A percentile compares a stretch with the other conserved stretches of the same genome.
These are phyloP conservation scores for Dactylellina sp. DNA, from an alignment of 2,329 filamentous ascomycete species.

Conservation along the genomic window DNA sequence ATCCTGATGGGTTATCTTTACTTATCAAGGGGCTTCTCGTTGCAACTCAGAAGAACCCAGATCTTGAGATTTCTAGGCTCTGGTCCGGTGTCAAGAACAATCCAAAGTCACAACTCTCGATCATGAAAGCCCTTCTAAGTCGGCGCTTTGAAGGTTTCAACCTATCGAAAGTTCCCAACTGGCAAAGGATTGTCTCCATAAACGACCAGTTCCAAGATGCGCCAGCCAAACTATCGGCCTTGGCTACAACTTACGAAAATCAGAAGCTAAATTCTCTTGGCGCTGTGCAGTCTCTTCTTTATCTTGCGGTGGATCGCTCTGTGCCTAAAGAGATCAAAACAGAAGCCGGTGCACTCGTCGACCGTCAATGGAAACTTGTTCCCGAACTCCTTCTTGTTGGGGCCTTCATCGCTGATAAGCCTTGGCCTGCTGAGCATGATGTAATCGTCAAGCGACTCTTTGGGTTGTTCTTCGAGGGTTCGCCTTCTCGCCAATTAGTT, in stretches of 20 bases:
- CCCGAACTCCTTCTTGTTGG: slow-evolving; percentile 67
- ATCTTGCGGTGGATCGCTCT: slow-evolving; percentile 66
- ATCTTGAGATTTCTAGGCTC: slow-evolving; percentile 84
- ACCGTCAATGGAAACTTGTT: slow-evolving; percentile 61
- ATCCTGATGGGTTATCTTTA: slow-evolving; percentile 80
- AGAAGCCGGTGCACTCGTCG: slow-evolving; percentile 60
- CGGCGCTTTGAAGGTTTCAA: slow-evolving; percentile 81
- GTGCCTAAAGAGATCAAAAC: slow-evolving; percentile 59
- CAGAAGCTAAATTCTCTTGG: slow-evolving; percentile 90
- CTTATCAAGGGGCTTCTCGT: slow-evolving; percentile 80
- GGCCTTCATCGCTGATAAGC: slow-evolving; percentile 66
- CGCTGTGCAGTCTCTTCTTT: slow-evolving; percentile 77
- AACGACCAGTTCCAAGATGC: slow-evolving; percentile 73
- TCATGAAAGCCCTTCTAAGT: slow-evolving; percentile 86
- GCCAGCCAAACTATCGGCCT: slow-evolving; percentile 71
- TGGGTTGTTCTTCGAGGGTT: slow-evolving; percentile 60
- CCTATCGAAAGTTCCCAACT: slow-evolving; percentile 82
- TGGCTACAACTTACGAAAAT: slow-evolving; percentile 76
- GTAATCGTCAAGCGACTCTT: slow-evolving; percentile 66
- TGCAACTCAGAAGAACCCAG: slow-evolving; percentile 64
- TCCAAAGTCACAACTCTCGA: slow-evolving; percentile 89
- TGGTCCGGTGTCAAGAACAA: slow-evolving; percentile 93
- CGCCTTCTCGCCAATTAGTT: slow-evolving; percentile 67
- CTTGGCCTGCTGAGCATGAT: slow-evolving; percentile 67
- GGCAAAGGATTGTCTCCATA: slow-evolving; percentile 79